phyloP scores from a whole-genome alignment of 2,329 filamentous ascomycete species.

The Xylaria sp. region DNA sequence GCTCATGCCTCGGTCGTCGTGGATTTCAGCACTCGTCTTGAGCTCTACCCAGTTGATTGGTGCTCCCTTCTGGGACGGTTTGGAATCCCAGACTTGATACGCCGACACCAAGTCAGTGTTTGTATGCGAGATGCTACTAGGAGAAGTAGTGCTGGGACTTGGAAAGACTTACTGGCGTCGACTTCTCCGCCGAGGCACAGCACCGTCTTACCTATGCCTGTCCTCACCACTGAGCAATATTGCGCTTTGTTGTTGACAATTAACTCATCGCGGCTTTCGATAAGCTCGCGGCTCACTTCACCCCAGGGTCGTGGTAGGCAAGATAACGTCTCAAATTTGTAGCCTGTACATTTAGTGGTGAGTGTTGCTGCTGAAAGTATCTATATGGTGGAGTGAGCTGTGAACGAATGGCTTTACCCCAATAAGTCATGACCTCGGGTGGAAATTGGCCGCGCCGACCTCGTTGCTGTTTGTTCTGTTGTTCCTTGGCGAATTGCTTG shows the following conservation, averaged over 20 bases:
- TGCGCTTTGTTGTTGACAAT: constrained; percentile 90
- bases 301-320: constrained; percentile 81
- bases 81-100: constrained; percentile 80
- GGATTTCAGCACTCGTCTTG: constrained; percentile 85
- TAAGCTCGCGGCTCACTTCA: constrained; percentile 76
- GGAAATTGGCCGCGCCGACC: constrained; percentile 59
- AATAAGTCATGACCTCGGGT: constrained; percentile 88
- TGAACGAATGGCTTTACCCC: constrained; percentile 68
- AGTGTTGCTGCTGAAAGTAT: background rate
- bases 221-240: constrained; percentile 94
- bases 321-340: constrained; percentile 93
- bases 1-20: constrained; percentile 72
- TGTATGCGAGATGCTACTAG: constrained; percentile 14
- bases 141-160: background rate
- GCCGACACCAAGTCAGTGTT: background rate
- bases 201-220: constrained; percentile 79
- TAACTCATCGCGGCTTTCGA: constrained; percentile 77
- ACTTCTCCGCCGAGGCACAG: constrained; percentile 93
- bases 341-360: constrained; percentile 66
- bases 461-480: constrained; percentile 67
- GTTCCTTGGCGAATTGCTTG: constrained; percentile 70
- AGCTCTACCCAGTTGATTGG: constrained; percentile 93
- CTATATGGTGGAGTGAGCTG: background rate
- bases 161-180: constrained; percentile 74
- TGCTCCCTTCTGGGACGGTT: constrained; percentile 71